Percentiles rank a stretch among this genome's conserved stretches.
Conservation (phyloP, 306 rosid species). For the Medicago arabica region DNA sequence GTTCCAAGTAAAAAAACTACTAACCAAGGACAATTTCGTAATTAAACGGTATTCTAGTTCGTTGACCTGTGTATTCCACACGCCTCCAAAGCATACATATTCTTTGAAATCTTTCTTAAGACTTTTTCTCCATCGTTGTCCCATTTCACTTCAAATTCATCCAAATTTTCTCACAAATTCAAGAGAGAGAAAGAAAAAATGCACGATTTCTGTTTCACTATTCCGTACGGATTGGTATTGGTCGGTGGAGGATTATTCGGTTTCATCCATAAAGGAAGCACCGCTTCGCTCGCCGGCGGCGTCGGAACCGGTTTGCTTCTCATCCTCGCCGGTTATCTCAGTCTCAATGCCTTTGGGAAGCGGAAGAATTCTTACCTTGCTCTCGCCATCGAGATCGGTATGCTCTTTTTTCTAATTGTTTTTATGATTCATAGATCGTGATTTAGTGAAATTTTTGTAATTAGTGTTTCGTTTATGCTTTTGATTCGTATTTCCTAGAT, state of each 20-base stretch:
- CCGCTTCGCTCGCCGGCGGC: slow-evolving; percentile 75
- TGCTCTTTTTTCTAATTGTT: not conserved
- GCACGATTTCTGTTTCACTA: slow-evolving; percentile 95
- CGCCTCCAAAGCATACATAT: too few relatives aligned
- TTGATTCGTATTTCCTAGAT: not conserved
- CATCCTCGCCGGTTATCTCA: slow-evolving; percentile 71
- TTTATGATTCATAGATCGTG: not conserved
- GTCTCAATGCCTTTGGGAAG: slow-evolving; percentile 76
- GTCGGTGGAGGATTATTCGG: slow-evolving; percentile 77
- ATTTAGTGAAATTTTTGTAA: slow-evolving; percentile 7
- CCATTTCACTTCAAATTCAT: slow-evolving; percentile 29
- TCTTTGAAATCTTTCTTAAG: too few relatives aligned
- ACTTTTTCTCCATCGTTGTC: too few relatives aligned
- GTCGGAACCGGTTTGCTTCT: slow-evolving; percentile 65
- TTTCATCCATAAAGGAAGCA: slow-evolving; percentile 74
- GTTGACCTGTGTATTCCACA: too few relatives aligned
- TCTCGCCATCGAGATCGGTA: slow-evolving; percentile 70
- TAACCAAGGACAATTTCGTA: too few relatives aligned
- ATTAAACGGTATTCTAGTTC: too few relatives aligned
- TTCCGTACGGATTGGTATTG: slow-evolving; percentile 78
- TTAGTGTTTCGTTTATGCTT: not conserved
- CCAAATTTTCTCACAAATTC: slow-evolving; percentile 43
- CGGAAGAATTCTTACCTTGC: slow-evolving; percentile 72
- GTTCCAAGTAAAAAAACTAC: too few relatives aligned
- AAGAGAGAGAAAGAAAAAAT: slow-evolving; percentile 44